Conservation (phyloP, 768 basidiomycete species). For the Boletus insuetus region DNA sequence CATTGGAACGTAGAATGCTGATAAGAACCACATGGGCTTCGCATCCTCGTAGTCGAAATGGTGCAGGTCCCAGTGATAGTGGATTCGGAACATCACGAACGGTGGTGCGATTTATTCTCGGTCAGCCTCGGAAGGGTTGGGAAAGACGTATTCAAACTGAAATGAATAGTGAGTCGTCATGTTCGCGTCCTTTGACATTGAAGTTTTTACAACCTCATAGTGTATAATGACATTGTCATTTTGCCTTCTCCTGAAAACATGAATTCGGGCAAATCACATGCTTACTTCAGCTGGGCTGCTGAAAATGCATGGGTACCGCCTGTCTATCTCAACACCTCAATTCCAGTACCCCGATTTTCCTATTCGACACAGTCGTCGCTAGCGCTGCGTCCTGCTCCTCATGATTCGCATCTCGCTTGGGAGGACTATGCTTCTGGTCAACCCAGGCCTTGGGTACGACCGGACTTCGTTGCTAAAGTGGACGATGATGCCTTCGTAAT, state of each 20-base stretch:
- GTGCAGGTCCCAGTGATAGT: slow-evolving; percentile 66
- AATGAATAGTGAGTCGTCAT: slow-evolving; percentile 73
- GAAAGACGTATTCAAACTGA: slow-evolving; percentile 79
- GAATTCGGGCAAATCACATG: slow-evolving; percentile 91
- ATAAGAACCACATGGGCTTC: slow-evolving; percentile 89
- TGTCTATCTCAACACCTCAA: slow-evolving; percentile 50
- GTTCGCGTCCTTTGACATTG: background rate
- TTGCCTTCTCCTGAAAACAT: slow-evolving; percentile 90
- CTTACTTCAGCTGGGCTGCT: slow-evolving; percentile 92
- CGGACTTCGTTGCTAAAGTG: slow-evolving; percentile 90
- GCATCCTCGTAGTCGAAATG: slow-evolving; percentile 74
- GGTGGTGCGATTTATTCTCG: slow-evolving; percentile 85
- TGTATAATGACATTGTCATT: slow-evolving; percentile 82
- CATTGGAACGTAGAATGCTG: slow-evolving; percentile 80
- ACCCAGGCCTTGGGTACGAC: slow-evolving; percentile 70
- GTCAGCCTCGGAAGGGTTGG: slow-evolving; percentile 77
- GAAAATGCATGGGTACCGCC: slow-evolving; percentile 90
- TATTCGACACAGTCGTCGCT: slow-evolving; percentile 59
- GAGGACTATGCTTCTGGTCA: slow-evolving; percentile 42
- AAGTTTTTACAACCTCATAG: slow-evolving; percentile 35
- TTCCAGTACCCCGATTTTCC: slow-evolving; percentile 49
- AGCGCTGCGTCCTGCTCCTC: slow-evolving; percentile 63
- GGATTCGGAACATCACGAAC: slow-evolving; percentile 78
- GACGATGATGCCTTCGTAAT: slow-evolving; percentile 97
- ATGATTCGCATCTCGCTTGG: slow-evolving; percentile 65